Percentiles rank a stretch among this genome's conserved stretches.
Conservation (phyloP, 805 yeast genomes). For the Candida maris region DNA sequence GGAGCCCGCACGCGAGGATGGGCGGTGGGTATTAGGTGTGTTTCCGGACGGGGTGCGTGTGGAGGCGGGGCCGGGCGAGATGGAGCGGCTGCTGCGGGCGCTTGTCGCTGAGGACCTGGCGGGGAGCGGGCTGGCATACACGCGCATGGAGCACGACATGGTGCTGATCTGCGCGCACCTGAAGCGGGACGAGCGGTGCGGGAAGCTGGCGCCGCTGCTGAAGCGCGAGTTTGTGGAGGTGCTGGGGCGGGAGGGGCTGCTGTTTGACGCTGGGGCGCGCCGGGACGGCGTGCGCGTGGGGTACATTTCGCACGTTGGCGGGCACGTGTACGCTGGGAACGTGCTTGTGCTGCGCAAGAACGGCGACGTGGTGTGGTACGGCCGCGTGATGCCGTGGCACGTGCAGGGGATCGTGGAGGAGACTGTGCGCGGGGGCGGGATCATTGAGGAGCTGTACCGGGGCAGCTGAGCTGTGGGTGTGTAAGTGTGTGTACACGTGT, state of each 20-base stretch:
- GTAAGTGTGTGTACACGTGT: neutral
- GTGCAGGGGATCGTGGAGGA: constrained; percentile 64
- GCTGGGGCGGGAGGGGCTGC: constrained; percentile 32
- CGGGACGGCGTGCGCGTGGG: constrained; percentile 39
- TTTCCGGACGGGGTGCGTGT: constrained; percentile 53
- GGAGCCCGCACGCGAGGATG: constrained; percentile 18
- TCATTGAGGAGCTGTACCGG: constrained; percentile 57
- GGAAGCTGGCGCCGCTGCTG: constrained; percentile 58
- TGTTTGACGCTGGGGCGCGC: constrained; percentile 15
- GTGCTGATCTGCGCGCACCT: constrained; percentile 66
- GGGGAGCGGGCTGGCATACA: constrained; percentile 5
- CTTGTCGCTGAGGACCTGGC: constrained; percentile 28
- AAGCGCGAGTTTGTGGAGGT: constrained; percentile 46
- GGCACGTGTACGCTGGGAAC: constrained; percentile 85
- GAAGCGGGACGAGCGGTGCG: constrained; percentile 64
- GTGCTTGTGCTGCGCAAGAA: constrained; percentile 50
- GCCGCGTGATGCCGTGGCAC: constrained; percentile 60
- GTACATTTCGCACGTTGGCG: constrained; percentile 73
- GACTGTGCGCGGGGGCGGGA: constrained; percentile 44
- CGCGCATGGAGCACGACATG: constrained; percentile 26
- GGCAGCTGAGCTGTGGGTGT: constrained; percentile 29
- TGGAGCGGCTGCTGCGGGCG: constrained; percentile 37
- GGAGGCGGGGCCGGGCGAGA: constrained; percentile 28
- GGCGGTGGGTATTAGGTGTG: constrained; percentile 22
- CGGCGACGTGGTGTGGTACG: constrained; percentile 66